Conservation (phyloP, 139 green algal species). For the Auxenochlorella pyrenoidosa region DNA sequence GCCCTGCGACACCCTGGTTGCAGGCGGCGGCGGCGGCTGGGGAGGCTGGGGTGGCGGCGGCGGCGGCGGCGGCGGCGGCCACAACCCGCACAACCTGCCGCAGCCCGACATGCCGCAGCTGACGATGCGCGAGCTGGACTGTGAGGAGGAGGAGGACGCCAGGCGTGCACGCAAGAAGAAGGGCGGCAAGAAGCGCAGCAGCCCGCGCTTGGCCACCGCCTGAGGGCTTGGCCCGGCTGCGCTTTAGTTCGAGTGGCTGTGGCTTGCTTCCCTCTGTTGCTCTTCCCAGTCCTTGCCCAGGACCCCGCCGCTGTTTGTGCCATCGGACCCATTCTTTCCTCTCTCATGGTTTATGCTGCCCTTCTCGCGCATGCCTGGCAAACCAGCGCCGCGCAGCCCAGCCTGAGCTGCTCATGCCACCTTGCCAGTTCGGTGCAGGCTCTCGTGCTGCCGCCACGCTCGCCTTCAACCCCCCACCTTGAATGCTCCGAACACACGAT, state of each 20-base stretch:
- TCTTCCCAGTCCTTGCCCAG: background rate
- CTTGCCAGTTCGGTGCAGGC: background rate
- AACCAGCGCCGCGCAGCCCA: background rate
- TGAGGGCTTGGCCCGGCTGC: background rate
- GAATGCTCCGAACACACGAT: background rate
- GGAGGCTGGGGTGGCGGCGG: slow-evolving; percentile 35
- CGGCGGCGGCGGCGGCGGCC: slow-evolving; percentile 37
- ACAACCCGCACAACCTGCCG: slow-evolving; percentile 19
- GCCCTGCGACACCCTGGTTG: background rate
- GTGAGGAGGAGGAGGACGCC: slow-evolving; percentile 35
- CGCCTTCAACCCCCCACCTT: background rate
- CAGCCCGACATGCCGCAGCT: slow-evolving; percentile 34
- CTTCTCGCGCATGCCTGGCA: background rate
- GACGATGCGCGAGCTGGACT: slow-evolving; percentile 36
- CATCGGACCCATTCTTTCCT: background rate
- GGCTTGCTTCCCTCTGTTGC: background rate
- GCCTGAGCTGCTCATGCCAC: background rate
- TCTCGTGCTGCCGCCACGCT: background rate
- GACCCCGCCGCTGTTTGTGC: background rate
- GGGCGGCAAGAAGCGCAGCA: slow-evolving; percentile 14
- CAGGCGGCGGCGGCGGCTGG: slow-evolving; percentile 14
- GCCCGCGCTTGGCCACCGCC: slow-evolving; percentile 11
- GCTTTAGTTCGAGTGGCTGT: background rate
- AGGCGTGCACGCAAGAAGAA: slow-evolving; percentile 10
- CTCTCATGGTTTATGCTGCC: background rate